Conservation (phyloP, 177 flowering plant species). For the Telopea speciosissima region DNA sequence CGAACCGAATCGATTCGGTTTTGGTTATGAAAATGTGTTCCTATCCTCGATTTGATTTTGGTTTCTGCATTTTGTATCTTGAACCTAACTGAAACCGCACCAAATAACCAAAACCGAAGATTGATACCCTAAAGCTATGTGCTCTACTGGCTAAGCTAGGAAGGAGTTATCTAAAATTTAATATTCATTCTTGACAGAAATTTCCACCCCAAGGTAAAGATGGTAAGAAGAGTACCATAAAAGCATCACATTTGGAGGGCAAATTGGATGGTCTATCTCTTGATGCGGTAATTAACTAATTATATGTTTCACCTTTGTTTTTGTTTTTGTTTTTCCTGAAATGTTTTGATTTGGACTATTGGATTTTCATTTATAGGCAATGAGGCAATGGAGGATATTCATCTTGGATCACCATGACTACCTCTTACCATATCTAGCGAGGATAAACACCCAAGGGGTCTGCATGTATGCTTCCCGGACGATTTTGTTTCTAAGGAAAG, state of each 20-base stretch:
- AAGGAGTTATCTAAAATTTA: no score
- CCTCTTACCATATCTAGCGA: conserved; percentile 52
- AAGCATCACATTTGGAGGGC: conserved; percentile 8
- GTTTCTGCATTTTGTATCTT: no score
- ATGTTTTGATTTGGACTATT: background rate
- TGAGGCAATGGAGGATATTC: conserved; percentile 36
- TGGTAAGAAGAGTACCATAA: conserved; percentile 12
- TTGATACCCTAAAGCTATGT: no score
- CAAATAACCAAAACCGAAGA: no score
- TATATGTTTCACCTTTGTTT: background rate
- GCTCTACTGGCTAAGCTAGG: no score
- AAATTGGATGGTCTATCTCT: conserved; percentile 33
- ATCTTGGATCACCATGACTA: conserved; percentile 67
- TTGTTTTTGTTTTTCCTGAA: background rate
- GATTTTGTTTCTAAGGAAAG: conserved; percentile 42
- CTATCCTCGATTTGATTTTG: no score
- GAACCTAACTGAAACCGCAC: no score
- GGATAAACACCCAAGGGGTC: conserved; percentile 41
- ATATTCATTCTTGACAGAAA: conserved; percentile 42
- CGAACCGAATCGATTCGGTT: no score
- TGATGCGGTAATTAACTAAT: conserved; percentile 20
- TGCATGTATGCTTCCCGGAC: conserved; percentile 63
- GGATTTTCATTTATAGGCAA: conserved; percentile 36
- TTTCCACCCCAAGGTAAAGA: conserved; percentile 54
- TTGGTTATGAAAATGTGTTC: no score